A percentile compares a stretch with the other conserved stretches of the same genome.
phyloP scores from a whole-genome alignment of 2,329 filamentous ascomycete species.

The Aciculosporium take region DNA sequence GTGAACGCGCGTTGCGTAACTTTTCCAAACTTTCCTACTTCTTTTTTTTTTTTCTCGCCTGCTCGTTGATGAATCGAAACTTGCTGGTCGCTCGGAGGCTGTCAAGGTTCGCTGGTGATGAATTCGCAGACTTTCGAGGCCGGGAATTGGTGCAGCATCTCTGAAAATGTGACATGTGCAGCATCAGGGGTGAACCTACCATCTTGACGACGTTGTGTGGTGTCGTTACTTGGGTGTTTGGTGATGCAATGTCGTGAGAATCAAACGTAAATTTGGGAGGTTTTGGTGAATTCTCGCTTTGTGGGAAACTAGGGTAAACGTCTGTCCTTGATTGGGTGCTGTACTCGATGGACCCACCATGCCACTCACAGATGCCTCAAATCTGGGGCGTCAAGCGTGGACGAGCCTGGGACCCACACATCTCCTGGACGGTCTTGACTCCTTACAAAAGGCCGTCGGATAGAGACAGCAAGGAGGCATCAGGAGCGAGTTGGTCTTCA shows the following conservation, averaged over 20 bases:
- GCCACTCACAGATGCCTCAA: conserved; percentile 1
- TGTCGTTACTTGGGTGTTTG: conserved; percentile 28
- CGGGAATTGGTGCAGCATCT: neutral
- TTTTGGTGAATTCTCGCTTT: conserved; percentile 31
- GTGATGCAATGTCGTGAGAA: conserved; percentile 26
- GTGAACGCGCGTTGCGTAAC: neutral
- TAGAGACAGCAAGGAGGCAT: too few relatives aligned
- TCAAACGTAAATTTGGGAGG: conserved; percentile 23
- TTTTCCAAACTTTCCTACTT: too few relatives aligned
- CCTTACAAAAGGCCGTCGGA: too few relatives aligned
- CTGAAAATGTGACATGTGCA: too few relatives aligned
- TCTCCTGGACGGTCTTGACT: neutral
- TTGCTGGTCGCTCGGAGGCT: conserved; percentile 9
- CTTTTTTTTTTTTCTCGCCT: neutral
- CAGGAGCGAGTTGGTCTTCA: neutral
- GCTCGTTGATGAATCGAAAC: neutral
- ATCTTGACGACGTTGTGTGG: conserved; percentile 34
- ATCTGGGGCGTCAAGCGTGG: conserved; percentile 2
- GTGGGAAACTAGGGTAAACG: conserved; percentile 28
- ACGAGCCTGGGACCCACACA: neutral
- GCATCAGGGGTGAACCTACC: too few relatives aligned
- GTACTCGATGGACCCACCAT: conserved; percentile 10
- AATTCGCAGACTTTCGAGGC: conserved; percentile 7
- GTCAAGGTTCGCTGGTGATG: conserved; percentile 18
- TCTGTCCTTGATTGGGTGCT: conserved; percentile 18